Percentiles rank a stretch among this genome's conserved stretches.
phyloP scores from a whole-genome alignment of 2,329 filamentous ascomycete species.

The Cladorrhinum sp. region DNA sequence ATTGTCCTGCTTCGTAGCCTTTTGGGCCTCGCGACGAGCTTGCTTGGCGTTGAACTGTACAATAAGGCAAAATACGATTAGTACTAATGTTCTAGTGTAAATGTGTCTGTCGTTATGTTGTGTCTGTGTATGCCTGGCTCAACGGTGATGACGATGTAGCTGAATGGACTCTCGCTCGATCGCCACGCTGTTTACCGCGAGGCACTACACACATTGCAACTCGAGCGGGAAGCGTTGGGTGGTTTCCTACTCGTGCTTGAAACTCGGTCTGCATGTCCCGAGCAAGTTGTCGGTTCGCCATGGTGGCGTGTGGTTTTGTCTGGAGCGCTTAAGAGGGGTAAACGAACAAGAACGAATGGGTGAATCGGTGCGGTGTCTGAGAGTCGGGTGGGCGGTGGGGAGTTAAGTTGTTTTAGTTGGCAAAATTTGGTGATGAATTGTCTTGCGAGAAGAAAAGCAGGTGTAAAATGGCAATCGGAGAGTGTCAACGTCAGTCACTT shows the following conservation, averaged over 20 bases:
- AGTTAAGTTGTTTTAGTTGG: not conserved
- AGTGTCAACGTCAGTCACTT: not conserved
- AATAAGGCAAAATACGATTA: not conserved
- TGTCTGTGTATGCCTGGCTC: not conserved
- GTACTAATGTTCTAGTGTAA: not conserved
- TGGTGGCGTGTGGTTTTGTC: constrained; percentile 31
- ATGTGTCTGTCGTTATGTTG: not conserved
- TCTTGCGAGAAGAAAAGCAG: not conserved
- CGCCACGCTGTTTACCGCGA: not conserved
- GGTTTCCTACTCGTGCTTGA: constrained; percentile 50
- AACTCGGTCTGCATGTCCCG: constrained; percentile 63
- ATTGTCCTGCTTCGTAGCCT: constrained; percentile 59
- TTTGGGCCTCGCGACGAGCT: constrained; percentile 58
- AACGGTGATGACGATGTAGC: not conserved
- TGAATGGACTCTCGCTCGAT: not conserved
- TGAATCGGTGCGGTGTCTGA: not conserved
- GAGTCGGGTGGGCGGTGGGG: not conserved
- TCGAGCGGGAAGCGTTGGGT: constrained; percentile 5
- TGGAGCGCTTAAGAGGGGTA: not conserved
- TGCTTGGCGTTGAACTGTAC: constrained; percentile 60
- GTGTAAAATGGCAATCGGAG: not conserved
- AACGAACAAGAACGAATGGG: not conserved
- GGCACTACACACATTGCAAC: not conserved
- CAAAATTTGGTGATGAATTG: not conserved
- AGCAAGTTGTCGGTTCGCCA: constrained; percentile 58